Conservation (phyloP, 2,329 filamentous ascomycete species). For the Pezicula radicicola region DNA sequence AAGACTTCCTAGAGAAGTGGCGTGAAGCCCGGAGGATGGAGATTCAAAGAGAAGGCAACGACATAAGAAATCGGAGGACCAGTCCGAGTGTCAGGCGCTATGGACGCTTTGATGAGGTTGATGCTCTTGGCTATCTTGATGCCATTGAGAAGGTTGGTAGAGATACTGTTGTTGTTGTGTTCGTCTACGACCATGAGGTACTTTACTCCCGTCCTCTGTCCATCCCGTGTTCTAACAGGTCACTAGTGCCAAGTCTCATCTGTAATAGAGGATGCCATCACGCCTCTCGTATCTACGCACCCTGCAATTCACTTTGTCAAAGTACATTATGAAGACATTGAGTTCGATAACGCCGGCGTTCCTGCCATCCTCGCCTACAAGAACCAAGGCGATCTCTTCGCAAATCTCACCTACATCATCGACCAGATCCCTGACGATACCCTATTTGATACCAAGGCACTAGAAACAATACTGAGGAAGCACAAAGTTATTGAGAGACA, state of each 20-base stretch:
- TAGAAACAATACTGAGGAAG: slow-evolving; percentile 50
- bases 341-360: slow-evolving; percentile 86
- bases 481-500: slow-evolving; percentile 36
- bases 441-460: slow-evolving; percentile 50
- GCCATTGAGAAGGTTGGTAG: slow-evolving; percentile 85
- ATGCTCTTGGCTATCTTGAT: slow-evolving; percentile 91
- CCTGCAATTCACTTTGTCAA: slow-evolving; percentile 81
- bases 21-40: slow-evolving; percentile 76
- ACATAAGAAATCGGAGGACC: slow-evolving; percentile 62
- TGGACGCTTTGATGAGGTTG: slow-evolving; percentile 77
- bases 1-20: slow-evolving; percentile 88
- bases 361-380: slow-evolving; percentile 88
- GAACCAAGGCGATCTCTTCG: slow-evolving; percentile 83
- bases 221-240: slow-evolving; percentile 16
- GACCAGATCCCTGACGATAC: slow-evolving; percentile 77
- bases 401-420: slow-evolving; percentile 82
- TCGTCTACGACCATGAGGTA: slow-evolving; percentile 87
- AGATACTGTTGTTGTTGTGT: slow-evolving; percentile 85
- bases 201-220: slow-evolving; percentile 27
- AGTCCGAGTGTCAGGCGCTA: slow-evolving; percentile 77
- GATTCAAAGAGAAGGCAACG: slow-evolving; percentile 60
- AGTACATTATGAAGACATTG: slow-evolving; percentile 86
- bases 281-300: slow-evolving; percentile 69
- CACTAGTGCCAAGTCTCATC: slow-evolving; percentile 74
- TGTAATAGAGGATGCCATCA: slow-evolving; percentile 75